A percentile compares a stretch with the other conserved stretches of the same genome.
Conservation (phyloP, 2,329 filamentous ascomycete genomes). For the Lanzia echinophila region DNA sequence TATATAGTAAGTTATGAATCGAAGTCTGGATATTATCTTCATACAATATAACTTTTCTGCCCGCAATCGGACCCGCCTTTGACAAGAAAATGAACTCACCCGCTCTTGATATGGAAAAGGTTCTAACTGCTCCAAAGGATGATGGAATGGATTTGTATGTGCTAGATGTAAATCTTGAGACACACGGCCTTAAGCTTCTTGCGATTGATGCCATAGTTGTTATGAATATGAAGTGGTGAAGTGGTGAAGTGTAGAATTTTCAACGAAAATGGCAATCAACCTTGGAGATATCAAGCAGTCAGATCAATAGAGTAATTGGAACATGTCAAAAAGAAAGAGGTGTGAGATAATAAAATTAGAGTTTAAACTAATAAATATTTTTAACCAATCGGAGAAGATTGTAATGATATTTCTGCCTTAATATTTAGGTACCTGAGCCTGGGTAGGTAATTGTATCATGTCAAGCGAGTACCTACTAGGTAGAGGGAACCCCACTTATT, state of each 20-base stretch:
- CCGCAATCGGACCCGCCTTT: not conserved
- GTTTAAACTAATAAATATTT: too few relatives aligned
- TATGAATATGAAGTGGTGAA: not conserved
- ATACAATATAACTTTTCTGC: not conserved
- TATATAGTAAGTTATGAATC: too few relatives aligned
- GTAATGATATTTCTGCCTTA: too few relatives aligned
- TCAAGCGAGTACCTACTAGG: too few relatives aligned
- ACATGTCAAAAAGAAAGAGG: too few relatives aligned
- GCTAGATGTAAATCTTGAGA: slow-evolving; percentile 19
- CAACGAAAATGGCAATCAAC: not conserved
- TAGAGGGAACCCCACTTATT: too few relatives aligned
- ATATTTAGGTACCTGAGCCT: too few relatives aligned
- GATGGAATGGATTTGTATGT: slow-evolving; percentile 18
- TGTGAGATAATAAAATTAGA: too few relatives aligned
- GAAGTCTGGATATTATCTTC: too few relatives aligned
- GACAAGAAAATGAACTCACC: slow-evolving; percentile 31
- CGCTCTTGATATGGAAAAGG: slow-evolving; percentile 39
- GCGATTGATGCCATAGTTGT: slow-evolving; percentile 54
- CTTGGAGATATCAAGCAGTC: not conserved
- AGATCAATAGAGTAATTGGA: too few relatives aligned
- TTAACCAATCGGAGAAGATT: too few relatives aligned
- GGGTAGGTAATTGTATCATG: too few relatives aligned
- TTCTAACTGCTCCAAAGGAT: slow-evolving; percentile 34
- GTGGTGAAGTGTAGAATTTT: slow-evolving; percentile 4
- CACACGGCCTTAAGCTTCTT: slow-evolving; percentile 37